These are phyloP conservation scores for Stereocaulon alpinum DNA, from an alignment of 495 filamentous ascomycete genomes.

Conservation along the genomic window DNA sequence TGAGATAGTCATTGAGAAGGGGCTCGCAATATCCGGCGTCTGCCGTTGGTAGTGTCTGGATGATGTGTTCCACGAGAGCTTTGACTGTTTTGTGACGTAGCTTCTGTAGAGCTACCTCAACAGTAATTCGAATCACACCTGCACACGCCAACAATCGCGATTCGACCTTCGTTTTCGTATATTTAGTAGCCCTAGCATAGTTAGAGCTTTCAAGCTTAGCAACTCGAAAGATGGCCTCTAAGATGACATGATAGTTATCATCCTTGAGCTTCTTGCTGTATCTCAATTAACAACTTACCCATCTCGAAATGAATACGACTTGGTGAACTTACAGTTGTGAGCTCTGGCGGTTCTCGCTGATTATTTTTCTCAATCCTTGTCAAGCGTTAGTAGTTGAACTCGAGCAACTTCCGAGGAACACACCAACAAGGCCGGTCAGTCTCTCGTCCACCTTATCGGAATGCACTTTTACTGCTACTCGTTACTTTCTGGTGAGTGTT, in stretches of 20 bases:
- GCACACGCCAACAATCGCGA: slow-evolving; percentile 59
- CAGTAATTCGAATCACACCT: slow-evolving; percentile 56
- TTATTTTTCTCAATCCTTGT: slow-evolving; percentile 51
- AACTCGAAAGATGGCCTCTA: slow-evolving; percentile 68
- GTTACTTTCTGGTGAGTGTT: slow-evolving; percentile 8
- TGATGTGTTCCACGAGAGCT: slow-evolving; percentile 70
- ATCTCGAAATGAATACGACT: neutral
- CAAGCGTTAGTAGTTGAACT: slow-evolving; percentile 15
- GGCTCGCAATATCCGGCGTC: slow-evolving; percentile 58
- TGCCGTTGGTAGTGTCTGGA: slow-evolving; percentile 54
- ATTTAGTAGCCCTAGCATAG: slow-evolving; percentile 47
- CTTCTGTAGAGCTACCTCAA: slow-evolving; percentile 56
- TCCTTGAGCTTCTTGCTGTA: slow-evolving; percentile 50
- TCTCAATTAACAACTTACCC: neutral
- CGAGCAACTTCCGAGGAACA: slow-evolving; percentile 26
- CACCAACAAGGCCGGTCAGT: slow-evolving; percentile 42
- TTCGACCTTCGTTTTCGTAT: slow-evolving; percentile 36
- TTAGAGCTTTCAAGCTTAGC: slow-evolving; percentile 53
- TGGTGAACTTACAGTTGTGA: slow-evolving; percentile 42
- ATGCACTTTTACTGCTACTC: slow-evolving; percentile 30
- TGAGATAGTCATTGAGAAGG: slow-evolving; percentile 68
- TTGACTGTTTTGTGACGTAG: slow-evolving; percentile 67
- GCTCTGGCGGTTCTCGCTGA: slow-evolving; percentile 48
- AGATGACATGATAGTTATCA: slow-evolving; percentile 69
- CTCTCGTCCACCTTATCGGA: slow-evolving; percentile 48